Percentiles rank a stretch among this genome's conserved stretches.
Conservation (phyloP, 169 alveolate genomes). For the Plasmodium gallinaceum region DNA sequence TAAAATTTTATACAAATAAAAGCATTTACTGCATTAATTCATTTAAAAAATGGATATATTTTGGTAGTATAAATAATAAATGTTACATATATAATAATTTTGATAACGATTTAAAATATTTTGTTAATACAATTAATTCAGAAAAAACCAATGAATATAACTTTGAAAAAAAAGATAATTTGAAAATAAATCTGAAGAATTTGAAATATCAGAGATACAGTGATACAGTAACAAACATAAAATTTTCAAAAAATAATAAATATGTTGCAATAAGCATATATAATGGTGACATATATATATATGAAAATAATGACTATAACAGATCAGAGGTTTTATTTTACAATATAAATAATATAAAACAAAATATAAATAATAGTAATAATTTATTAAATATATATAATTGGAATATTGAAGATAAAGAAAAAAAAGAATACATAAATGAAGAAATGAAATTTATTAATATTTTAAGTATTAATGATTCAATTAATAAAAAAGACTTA, state of each 20-base stretch:
- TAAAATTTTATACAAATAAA: constrained; percentile 54
- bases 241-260: constrained; percentile 24
- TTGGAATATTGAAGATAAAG: constrained; percentile 21
- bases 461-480: constrained; percentile 34
- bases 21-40: constrained; percentile 62
- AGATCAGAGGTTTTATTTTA: constrained; percentile 45
- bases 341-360: constrained; percentile 41
- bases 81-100: constrained; percentile 46
- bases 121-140: neutral
- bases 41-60: constrained; percentile 65
- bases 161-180: neutral
- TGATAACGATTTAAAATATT: constrained; percentile 31
- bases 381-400: constrained; percentile 37
- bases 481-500: constrained; percentile 36
- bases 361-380: constrained; percentile 64
- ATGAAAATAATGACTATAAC: constrained; percentile 53
- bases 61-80: constrained; percentile 67
- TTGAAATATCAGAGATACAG: constrained; percentile 63
- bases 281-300: constrained; percentile 73
- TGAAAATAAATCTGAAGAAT: neutral
- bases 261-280: constrained; percentile 51
- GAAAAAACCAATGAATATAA: neutral
- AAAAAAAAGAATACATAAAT: constrained; percentile 10
- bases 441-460: constrained; percentile 63
- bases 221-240: constrained; percentile 72